These are phyloP conservation scores for Luffa aegyptiaca DNA, from an alignment of 306 rosid species.

Conservation along the genomic window DNA sequence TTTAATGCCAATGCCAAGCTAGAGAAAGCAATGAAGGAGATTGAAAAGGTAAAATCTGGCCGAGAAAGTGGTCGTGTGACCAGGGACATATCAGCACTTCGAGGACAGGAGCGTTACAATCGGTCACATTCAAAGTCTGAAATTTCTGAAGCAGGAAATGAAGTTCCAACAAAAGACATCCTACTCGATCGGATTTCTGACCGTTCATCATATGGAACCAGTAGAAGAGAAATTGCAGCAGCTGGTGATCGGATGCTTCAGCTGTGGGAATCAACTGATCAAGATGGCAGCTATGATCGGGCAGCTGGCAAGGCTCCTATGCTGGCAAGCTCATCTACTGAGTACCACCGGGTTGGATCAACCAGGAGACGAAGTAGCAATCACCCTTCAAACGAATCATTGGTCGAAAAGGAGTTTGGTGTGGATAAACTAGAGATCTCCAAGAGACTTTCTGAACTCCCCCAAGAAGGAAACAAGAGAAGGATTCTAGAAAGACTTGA, in stretches of 20 bases:
- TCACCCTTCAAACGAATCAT: constrained; percentile 45
- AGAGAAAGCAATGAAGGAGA: constrained; percentile 48
- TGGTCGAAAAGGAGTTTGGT: constrained; percentile 70
- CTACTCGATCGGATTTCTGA: constrained; percentile 85
- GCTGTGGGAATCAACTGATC: constrained; percentile 67
- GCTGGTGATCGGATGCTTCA: constrained; percentile 67
- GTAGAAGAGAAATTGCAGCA: constrained; percentile 43
- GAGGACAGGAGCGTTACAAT: background rate
- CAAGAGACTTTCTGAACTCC: constrained; percentile 35
- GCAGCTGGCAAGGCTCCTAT: constrained; percentile 46
- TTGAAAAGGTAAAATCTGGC: constrained; percentile 39
- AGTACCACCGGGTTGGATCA: constrained; percentile 33
- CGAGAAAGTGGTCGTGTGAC: constrained; percentile 23
- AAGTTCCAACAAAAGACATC: constrained; percentile 89
- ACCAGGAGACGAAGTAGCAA: constrained; percentile 40
- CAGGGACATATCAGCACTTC: constrained; percentile 16
- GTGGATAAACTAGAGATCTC: constrained; percentile 79
- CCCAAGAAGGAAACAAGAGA: constrained; percentile 60
- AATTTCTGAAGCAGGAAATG: constrained; percentile 45
- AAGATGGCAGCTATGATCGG: constrained; percentile 50
- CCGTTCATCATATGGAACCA: constrained; percentile 50
- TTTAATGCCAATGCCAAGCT: constrained; percentile 27
- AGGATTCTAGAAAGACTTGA: constrained; percentile 73
- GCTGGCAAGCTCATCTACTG: constrained; percentile 15
- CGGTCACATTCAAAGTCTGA: constrained; percentile 26